Conservation (phyloP, 1,284 basidiomycete genomes). For the Mycena citricolor region DNA sequence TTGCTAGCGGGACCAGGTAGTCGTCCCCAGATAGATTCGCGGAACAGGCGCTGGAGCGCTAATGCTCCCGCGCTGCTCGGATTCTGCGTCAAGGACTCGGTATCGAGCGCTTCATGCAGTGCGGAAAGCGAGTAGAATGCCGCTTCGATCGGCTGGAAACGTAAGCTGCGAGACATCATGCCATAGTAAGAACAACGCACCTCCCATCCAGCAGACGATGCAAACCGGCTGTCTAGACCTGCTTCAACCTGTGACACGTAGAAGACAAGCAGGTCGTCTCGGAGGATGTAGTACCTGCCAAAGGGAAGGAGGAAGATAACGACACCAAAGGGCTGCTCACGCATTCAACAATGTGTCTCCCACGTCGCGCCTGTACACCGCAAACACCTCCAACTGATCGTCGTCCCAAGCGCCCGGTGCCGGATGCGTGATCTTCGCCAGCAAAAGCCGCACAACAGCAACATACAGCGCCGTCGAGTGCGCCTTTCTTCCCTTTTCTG, state of each 20-base stretch:
- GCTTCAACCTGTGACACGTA: conserved; percentile 63
- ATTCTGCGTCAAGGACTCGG: conserved; percentile 46
- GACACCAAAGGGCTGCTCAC: conserved; percentile 43
- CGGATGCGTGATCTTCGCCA: conserved; percentile 76
- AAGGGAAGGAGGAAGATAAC: conserved; percentile 9
- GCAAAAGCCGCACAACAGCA: conserved; percentile 70
- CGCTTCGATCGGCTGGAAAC: conserved; percentile 74
- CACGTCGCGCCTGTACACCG: conserved; percentile 81
- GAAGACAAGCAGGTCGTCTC: conserved; percentile 76
- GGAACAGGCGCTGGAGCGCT: conserved; percentile 69
- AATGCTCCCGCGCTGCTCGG: conserved; percentile 33
- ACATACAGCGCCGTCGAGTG: conserved; percentile 77
- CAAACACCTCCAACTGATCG: conserved; percentile 9
- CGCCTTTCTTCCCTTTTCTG: conserved; percentile 36
- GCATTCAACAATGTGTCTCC: conserved; percentile 91
- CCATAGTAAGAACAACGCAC: conserved; percentile 39
- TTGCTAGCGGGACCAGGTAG: conserved; percentile 65
- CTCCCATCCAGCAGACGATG: conserved; percentile 60
- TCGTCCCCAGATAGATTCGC: conserved; percentile 62
- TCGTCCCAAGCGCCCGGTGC: conserved; percentile 35
- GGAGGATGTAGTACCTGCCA: conserved; percentile 81
- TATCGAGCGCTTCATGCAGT: conserved; percentile 82
- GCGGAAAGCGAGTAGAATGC: conserved; percentile 82
- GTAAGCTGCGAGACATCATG: too few relatives aligned
- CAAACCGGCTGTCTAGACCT: conserved; percentile 42